These are phyloP conservation scores for Porcisia deanei DNA, from an alignment of 208 protist genomes.

Conservation along the genomic window DNA sequence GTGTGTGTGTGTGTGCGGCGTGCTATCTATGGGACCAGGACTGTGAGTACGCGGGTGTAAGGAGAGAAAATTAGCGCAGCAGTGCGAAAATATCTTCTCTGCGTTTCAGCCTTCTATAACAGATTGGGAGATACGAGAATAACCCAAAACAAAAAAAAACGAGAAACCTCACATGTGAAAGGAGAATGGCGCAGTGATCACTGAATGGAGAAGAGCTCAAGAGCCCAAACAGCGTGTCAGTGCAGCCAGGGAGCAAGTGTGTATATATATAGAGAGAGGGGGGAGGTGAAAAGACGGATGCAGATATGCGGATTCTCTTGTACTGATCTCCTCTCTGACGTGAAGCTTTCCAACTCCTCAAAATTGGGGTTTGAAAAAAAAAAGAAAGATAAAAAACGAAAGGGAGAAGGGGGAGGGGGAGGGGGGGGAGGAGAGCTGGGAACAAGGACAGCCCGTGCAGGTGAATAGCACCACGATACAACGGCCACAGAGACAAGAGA, in stretches of 20 bases:
- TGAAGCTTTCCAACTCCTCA: not conserved
- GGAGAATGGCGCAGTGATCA: not conserved
- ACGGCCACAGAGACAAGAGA: conserved; percentile 5
- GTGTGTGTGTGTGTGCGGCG: conserved; percentile 3
- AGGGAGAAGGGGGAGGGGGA: not conserved
- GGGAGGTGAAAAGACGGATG: too few species aligned
- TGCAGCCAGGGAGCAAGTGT: not conserved
- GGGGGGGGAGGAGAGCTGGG: not conserved
- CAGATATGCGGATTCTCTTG: not conserved
- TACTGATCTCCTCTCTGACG: not conserved
- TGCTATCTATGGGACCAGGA: not conserved
- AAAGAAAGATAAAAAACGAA: not conserved
- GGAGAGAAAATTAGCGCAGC: not conserved
- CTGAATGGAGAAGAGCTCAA: not conserved
- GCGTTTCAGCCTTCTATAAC: too few species aligned
- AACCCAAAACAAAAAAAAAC: not conserved
- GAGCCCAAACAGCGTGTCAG: not conserved
- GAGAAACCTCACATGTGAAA: not conserved
- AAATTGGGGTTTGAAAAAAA: not conserved
- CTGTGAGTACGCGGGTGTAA: not conserved
- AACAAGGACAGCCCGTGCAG: not conserved
- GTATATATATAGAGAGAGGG: not conserved
- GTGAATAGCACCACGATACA: not conserved
- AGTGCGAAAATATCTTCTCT: not conserved
- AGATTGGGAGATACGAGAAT: not conserved